Evolutionary conservation across 1,284 basidiomycete genomes (phyloP), one percentile per base, ranked within the genome.

Genomic region (Microbotryum violaceum): DNA sequence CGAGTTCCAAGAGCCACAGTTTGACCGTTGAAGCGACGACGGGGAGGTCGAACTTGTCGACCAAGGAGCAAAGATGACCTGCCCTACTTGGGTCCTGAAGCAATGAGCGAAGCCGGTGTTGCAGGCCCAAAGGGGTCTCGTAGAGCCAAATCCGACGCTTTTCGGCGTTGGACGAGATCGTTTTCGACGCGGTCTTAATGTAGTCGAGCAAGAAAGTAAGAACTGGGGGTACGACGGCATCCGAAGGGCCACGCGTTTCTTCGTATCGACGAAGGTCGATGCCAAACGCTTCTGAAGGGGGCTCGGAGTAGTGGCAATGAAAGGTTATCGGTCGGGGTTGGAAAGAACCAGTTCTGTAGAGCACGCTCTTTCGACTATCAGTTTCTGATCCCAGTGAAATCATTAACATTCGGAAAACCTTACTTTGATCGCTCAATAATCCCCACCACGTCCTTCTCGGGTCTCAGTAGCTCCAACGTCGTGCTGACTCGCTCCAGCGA

Each of bases 1-100:
- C 68, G 27, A 72, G 64, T 49, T 71, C 71, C n/a, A 72, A 62
- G 4, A 71, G 60, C 60, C 66, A 72, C 3, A 72, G 61, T 60
- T 72, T 72, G 53, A 66, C 51, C 8, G 58, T 56, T n/a, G 61
- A 55, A 29, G 64, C 70, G 20, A 70, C 54, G 50, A 69, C 56
- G 25, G 69, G 67, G 10, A 70, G 51, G 46, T 72, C 69, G 60
- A 64, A 63, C 21, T 55, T 42, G 21, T 49, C 48, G 50, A 64
- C 45, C 21, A 45, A 33, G 8, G 53, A 27, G 12, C n/a, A 21
- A 18, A 44, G 21, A 37, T 50, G 54, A 23, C 27, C 21, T 45
- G 23, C 25, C 18, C 27, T 21, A 44, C 14, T 20, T n/a, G 37
- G 37, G 20, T 25, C 42, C 54, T 63, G 60, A 21, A 67, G 53